Base-by-base conservation (phyloP, 192 early-diverging fungal species). In the Linnemannia zychae region DNA sequence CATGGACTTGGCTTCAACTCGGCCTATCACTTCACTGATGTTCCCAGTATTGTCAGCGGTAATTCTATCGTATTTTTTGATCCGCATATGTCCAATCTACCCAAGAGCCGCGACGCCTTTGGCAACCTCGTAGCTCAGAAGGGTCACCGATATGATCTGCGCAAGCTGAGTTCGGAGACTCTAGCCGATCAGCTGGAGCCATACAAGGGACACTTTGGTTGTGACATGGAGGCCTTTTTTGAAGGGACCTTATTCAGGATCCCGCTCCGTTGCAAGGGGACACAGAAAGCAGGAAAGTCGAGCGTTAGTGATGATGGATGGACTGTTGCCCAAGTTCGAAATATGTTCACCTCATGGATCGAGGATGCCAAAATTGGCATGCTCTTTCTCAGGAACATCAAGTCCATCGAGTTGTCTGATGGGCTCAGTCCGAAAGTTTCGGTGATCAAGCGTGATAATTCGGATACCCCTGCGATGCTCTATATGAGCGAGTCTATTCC, bases 21-120 rank as follows among this genome's bases (percentile, higher is more conserved):
- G 2, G 50, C 63, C 7, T 78, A 48, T 63, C 53, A 76, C 46
- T 18, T 77, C 17, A 74, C 80, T 2, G 80, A 82, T 79, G 31
- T 84, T 13, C 77, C 77, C 13, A 73, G 70, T 47, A 17, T 84
- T 52, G 81, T 84, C 4, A 84, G 81, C 37, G 81, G 81, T 4
- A 38, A 50, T 37, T 50, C 69, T 33, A 53, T 78, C n/a, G 71
- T 38, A 33, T 84, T 80, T 24, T 79, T 84, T 22, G 81, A 84
- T 37, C 81, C 81, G 13, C 67, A 40, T 24, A 40, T 33, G 37
- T 28, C 52, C 28, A 72, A 50, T 28, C 77, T 84, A 18, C 75
- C 80, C 22, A 34, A 63, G 34, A n/a, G 2, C 20, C 36, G 2
- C 6, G 36, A 15, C 22, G 36, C 53, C 7, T 15, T 18, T 4